Evolutionary conservation across 768 basidiomycete species (phyloP), one percentile per base, ranked within the genome.

Genomic region (Tephrocybe sp.): DNA sequence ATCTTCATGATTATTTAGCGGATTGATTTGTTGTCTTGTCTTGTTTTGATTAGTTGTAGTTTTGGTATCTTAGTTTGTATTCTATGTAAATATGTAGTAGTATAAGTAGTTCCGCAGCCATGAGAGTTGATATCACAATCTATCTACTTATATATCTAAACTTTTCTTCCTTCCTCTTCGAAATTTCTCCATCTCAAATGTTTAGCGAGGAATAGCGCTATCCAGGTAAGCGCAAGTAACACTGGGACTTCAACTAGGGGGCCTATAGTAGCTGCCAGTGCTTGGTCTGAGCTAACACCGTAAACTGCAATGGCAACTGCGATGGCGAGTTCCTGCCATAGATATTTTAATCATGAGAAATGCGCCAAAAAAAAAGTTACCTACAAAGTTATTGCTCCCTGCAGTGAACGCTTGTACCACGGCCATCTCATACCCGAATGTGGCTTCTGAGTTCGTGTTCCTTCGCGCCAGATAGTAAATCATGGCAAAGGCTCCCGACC

Each of bases 221-320:
- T 73, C 78, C 80, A 89, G 5, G 83, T 87, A 47, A 92, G 65
- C 1, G 72, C 71, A 12, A 92, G 76, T 37, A 92, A 66, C 1
- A 91, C 87, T 0, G 89, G 91, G 0, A 93, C 91, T 60, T 89
- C 85, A 0, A 87, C 81, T n/a, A 89, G 69, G 0, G 85, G 86
- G 0, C 87, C 87, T 18, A 88, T 84, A 0, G 89, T 91, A 0
- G 89, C 88, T 0, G 90, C 90, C 1, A 93, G 72, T 0, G 87
- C 89, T 66, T 93, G 84, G 47, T 86, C 82, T 0, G 87, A 89
- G 5, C 82, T 75, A 5, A 87, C 81, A 3, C 92, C 90, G 64
- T 84, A 93, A 0, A 86, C 80, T 0, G 87, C 84, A 34, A 91
- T 85, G 3, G 84, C 77, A 1, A 92, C 84, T 0, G 92, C 90